These are phyloP conservation scores for Crithidia bombi DNA, from an alignment of 208 protist species.

Conservation along the genomic window DNA sequence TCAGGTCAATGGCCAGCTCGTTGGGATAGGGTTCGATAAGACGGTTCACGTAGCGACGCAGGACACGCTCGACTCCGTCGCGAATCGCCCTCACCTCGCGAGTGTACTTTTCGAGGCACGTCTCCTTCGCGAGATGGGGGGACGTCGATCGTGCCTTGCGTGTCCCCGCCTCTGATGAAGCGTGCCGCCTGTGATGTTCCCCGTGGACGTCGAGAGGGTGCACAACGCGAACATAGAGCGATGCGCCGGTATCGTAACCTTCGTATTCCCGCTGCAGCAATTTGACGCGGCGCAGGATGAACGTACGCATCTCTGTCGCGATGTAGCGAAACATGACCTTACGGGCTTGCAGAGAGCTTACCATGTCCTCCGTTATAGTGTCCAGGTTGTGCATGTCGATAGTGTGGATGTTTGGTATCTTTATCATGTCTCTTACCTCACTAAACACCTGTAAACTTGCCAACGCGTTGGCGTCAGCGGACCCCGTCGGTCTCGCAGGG, in stretches of 20 bases:
- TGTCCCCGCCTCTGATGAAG: no score
- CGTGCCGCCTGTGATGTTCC: no score
- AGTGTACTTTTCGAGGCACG: background rate
- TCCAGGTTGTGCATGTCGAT: conserved; percentile 58
- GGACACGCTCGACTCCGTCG: conserved; percentile 30
- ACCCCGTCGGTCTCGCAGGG: no score
- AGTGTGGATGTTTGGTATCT: conserved; percentile 17
- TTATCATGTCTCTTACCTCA: conserved; percentile 10
- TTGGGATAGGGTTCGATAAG: conserved; percentile 42
- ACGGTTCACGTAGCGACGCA: conserved; percentile 43
- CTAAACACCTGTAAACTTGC: conserved; percentile 1
- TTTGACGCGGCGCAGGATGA: conserved; percentile 19
- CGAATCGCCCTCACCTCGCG: conserved; percentile 17
- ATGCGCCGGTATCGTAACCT: conserved; percentile 40
- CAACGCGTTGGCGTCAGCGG: no score
- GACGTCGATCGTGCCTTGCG: no score
- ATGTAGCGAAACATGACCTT: conserved; percentile 48
- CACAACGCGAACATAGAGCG: conserved; percentile 63
- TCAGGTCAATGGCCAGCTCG: conserved; percentile 60
- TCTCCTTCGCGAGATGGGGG: no score
- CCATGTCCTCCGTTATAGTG: conserved; percentile 47
- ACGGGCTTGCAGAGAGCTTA: conserved; percentile 46
- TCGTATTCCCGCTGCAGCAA: conserved; percentile 36
- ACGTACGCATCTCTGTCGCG: conserved; percentile 19
- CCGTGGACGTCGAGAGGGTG: conserved; percentile 6